Evolutionary conservation across 345 rosid genomes (phyloP), one percentile per base, ranked within the genome.

Genomic region (Salix caprea): DNA sequence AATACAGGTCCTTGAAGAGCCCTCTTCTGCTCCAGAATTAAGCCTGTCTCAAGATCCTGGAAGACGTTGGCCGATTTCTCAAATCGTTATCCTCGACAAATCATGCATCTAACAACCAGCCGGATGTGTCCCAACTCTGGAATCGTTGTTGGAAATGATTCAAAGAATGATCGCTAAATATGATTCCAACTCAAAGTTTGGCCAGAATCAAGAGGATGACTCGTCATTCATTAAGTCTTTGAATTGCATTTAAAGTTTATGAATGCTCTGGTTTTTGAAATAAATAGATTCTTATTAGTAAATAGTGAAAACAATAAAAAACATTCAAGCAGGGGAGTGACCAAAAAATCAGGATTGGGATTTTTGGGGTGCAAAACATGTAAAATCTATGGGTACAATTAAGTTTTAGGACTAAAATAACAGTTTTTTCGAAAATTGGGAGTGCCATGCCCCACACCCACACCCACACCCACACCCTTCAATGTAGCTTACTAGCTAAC

Each of bases 71-170:
- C 40, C 81, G 67, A 56, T 85, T 89, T 72, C 76, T 89, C 46
- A 58, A 84, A 0, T 70, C 68, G 64, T 78, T 85, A 7, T 67
- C 69, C 40, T 15, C 81, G 66, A 19, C 68, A 54, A 58, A 73
- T 75, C 56, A 39, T 19, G 15, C 26, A 9, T 65, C 32, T 62
- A 16, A 84, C 90, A 24, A 76, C 52, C 37, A 78, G 85, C 82
- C 74, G n/a, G 85, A 85, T 75, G 84, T 87, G 36, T 71, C 94
- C 93, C 0, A 87, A 76, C 69, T 84, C 80, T 75, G 23, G 85
- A 85, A 7, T 88, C 85, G 77, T 90, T 87, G 77, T 82, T 94
- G 83, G 92, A 90, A 86, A 87, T 89, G 28, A 70, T 90, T 0
- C 89, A 87, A 39, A 89, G 82, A 12, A 81, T 79, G 73, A 75